A percentile compares a stretch with the other conserved stretches of the same genome.
Conservation (phyloP, 1,284 basidiomycete species). For the Coriolopsis trogii region DNA sequence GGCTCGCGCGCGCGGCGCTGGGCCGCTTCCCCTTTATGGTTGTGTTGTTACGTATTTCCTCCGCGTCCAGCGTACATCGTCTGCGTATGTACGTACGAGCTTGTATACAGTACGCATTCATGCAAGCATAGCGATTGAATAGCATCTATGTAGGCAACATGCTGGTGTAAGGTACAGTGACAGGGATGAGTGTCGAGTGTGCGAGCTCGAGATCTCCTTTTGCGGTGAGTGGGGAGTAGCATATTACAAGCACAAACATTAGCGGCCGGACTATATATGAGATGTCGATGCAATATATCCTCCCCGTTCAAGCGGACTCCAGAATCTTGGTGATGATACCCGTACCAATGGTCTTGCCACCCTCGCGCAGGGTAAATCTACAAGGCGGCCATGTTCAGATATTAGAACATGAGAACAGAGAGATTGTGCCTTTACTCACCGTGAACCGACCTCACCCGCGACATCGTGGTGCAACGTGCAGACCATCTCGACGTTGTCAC, state of each 20-base stretch:
- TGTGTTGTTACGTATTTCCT: constrained; percentile 17
- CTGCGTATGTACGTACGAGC: no score
- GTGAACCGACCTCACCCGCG: constrained; percentile 89
- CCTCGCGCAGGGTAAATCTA: constrained; percentile 96
- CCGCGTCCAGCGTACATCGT: background rate
- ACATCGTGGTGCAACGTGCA: constrained; percentile 88
- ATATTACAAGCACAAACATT: constrained; percentile 32
- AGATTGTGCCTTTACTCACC: constrained; percentile 45
- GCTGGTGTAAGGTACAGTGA: constrained; percentile 21
- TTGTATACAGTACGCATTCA: no score
- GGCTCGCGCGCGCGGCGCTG: constrained; percentile 1
- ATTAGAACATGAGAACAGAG: constrained; percentile 6
- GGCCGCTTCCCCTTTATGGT: constrained; percentile 21
- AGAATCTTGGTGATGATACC: constrained; percentile 88
- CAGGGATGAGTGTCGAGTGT: constrained; percentile 23
- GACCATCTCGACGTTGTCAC: constrained; percentile 96
- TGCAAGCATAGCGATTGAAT: constrained; percentile 11
- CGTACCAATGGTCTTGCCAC: constrained; percentile 93
- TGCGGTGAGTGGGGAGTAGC: constrained; percentile 29
- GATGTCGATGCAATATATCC: constrained; percentile 23
- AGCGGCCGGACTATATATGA: constrained; percentile 20
- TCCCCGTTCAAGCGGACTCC: constrained; percentile 38
- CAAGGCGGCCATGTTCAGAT: no score
- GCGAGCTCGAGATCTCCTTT: constrained; percentile 29
- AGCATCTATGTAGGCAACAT: constrained; percentile 22